Conservation (phyloP, 257 asterid species). For the Solanum dulcamara region DNA sequence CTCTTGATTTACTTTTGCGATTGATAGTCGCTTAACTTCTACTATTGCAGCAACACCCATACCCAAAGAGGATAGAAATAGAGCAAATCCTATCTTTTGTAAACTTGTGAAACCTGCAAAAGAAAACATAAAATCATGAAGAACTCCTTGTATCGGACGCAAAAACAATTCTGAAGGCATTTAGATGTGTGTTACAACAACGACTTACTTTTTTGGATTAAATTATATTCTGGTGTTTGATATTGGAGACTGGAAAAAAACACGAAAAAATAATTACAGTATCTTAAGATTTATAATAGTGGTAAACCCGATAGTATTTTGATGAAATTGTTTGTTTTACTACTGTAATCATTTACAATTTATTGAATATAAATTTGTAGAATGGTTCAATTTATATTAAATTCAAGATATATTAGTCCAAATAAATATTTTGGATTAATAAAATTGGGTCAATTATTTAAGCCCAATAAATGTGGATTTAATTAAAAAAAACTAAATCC, state of each 20-base stretch:
- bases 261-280: too few relatives aligned
- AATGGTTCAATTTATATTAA: too few relatives aligned
- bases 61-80: constrained; percentile 21
- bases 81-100: constrained; percentile 32
- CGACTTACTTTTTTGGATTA: neutral
- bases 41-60: constrained; percentile 30
- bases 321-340: neutral
- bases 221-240: neutral
- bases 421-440: too few relatives aligned
- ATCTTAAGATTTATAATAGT: too few relatives aligned
- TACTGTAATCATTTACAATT: too few relatives aligned
- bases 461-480: too few relatives aligned
- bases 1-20: neutral
- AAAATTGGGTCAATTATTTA: too few relatives aligned
- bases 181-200: neutral
- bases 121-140: neutral
- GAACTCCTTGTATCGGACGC: neutral
- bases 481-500: too few relatives aligned
- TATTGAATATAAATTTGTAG: too few relatives aligned
- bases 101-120: constrained; percentile 22
- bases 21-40: constrained; percentile 21
- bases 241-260: neutral
- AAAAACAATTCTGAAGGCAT: neutral
- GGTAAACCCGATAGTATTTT: neutral
- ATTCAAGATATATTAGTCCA: too few relatives aligned